Conservation (phyloP, 106 monocot species). For the Dioscorea zingiberensis region DNA sequence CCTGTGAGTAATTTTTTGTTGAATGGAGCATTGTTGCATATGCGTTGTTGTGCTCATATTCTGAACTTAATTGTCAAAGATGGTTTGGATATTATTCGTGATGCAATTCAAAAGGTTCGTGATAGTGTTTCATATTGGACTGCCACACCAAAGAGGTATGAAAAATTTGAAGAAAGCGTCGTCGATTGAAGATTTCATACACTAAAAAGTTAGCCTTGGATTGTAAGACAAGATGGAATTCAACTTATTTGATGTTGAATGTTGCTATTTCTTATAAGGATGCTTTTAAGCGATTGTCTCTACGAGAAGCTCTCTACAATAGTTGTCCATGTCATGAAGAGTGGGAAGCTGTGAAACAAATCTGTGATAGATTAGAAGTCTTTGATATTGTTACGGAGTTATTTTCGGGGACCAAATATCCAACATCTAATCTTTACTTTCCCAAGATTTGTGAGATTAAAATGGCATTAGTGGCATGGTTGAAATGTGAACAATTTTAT, state of each 20-base stretch:
- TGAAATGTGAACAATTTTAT: not conserved
- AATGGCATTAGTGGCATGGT: not conserved
- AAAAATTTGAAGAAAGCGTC: constrained; percentile 9
- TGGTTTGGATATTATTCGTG: constrained; percentile 13
- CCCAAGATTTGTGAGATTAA: constrained; percentile 6
- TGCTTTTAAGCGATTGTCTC: not conserved
- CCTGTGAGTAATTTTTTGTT: not conserved
- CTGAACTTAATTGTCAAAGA: constrained; percentile 20
- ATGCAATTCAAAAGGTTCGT: constrained; percentile 4
- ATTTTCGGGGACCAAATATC: constrained; percentile 11
- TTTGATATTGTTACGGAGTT: not conserved
- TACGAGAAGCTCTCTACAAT: not conserved
- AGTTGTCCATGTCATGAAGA: constrained; percentile 2
- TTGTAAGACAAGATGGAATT: constrained; percentile 10
- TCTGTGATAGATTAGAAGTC: constrained; percentile 6
- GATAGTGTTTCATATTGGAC: constrained; percentile 15
- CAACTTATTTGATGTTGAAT: constrained; percentile 8
- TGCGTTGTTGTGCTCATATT: constrained; percentile 22
- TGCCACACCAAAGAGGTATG: constrained; percentile 1
- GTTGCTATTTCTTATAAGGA: constrained; percentile 6
- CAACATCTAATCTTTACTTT: constrained; percentile 14
- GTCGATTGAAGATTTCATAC: not conserved
- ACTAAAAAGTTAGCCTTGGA: constrained; percentile 1
- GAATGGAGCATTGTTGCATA: constrained; percentile 2
- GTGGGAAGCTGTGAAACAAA: constrained; percentile 9